Conservation (phyloP, 108 stramenopile genomes). For the Stephanodiscus minutulus region DNA sequence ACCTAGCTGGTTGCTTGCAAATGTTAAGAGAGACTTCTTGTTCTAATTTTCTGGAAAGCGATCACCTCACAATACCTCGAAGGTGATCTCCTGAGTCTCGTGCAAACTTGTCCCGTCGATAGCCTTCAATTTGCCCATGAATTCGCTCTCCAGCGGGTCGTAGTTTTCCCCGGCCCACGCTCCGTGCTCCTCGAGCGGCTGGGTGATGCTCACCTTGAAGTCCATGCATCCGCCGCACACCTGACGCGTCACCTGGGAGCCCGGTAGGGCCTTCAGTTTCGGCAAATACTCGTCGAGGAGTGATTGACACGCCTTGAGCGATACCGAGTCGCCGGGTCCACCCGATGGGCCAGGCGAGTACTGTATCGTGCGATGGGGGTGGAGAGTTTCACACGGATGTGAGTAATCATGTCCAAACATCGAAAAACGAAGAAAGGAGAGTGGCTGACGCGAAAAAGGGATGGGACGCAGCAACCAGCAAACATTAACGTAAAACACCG, state of each 20-base stretch:
- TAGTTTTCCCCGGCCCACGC: slow-evolving; percentile 54
- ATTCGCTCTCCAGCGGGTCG: slow-evolving; percentile 58
- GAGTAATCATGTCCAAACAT: background rate
- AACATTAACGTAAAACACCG: background rate
- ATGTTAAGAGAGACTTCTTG: background rate
- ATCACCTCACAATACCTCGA: slow-evolving; percentile 26
- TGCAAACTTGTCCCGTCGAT: slow-evolving; percentile 55
- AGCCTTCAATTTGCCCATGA: slow-evolving; percentile 61
- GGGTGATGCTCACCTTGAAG: slow-evolving; percentile 60
- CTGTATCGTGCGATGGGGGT: background rate
- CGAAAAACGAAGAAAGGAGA: background rate
- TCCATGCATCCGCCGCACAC: slow-evolving; percentile 85
- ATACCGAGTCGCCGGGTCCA: slow-evolving; percentile 60
- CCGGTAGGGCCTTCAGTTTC: slow-evolving; percentile 61
- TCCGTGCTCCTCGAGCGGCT: slow-evolving; percentile 46
- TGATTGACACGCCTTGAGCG: slow-evolving; percentile 69
- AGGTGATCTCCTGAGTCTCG: slow-evolving; percentile 64
- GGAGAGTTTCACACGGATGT: background rate
- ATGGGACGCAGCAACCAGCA: background rate
- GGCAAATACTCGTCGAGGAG: slow-evolving; percentile 57
- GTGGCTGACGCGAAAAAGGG: background rate
- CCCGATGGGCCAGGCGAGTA: slow-evolving; percentile 43
- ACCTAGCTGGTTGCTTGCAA: no score
- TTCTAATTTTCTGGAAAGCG: background rate
- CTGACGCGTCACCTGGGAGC: slow-evolving; percentile 65